Conservation (phyloP, 495 filamentous ascomycete species). For the Aspergillus conjunctus region DNA sequence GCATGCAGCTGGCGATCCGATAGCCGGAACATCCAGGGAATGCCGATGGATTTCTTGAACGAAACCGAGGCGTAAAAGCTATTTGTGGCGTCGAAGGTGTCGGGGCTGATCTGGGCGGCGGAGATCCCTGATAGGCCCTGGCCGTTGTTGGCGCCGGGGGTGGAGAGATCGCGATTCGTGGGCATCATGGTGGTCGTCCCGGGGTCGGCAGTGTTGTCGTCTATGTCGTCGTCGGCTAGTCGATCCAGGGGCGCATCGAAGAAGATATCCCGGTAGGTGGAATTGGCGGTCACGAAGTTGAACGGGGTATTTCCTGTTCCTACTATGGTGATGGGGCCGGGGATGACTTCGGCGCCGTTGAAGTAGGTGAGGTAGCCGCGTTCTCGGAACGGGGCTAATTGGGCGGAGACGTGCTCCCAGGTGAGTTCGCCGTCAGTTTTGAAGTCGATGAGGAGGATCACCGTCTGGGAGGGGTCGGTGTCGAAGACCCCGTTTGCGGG, state of each 20-base stretch:
- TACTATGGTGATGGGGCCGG: slow-evolving; percentile 71
- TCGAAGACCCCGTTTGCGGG: slow-evolving; percentile 46
- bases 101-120: slow-evolving; percentile 33
- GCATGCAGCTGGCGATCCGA: slow-evolving; percentile 56
- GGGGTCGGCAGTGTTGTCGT: slow-evolving; percentile 30
- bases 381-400: slow-evolving; percentile 66
- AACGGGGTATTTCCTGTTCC: slow-evolving; percentile 81
- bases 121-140: slow-evolving; percentile 44
- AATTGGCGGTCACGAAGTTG: slow-evolving; percentile 52
- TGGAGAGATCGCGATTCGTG: not conserved
- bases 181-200: slow-evolving; percentile 24
- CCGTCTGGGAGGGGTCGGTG: slow-evolving; percentile 57
- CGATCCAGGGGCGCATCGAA: slow-evolving; percentile 61
- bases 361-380: slow-evolving; percentile 63
- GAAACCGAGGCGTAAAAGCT: slow-evolving; percentile 51
- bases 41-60: slow-evolving; percentile 42
- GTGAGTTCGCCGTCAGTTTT: slow-evolving; percentile 58
- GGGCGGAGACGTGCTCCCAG: slow-evolving; percentile 55
- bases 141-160: slow-evolving; percentile 26
- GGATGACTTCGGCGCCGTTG: slow-evolving; percentile 47
- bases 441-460: slow-evolving; percentile 73
- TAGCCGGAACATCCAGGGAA: slow-evolving; percentile 45
- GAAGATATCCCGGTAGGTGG: slow-evolving; percentile 59
- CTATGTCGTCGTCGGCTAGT: slow-evolving; percentile 36
- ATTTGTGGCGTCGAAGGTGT: slow-evolving; percentile 51